These are phyloP conservation scores for Voacanga thouarsii DNA, from an alignment of 257 asterid species.

Conservation along the genomic window DNA sequence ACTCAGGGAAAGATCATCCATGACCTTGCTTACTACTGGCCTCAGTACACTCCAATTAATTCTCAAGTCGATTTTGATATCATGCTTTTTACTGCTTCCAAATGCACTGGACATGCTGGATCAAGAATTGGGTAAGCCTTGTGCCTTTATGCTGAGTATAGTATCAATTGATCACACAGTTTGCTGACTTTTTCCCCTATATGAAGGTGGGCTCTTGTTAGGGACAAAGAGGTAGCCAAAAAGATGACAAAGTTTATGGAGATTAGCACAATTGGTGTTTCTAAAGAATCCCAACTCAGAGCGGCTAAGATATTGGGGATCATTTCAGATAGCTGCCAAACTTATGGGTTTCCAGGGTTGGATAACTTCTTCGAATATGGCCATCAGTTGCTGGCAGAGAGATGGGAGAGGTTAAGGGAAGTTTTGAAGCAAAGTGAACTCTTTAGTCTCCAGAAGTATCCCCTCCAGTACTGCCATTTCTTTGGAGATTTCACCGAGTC, in stretches of 20 bases:
- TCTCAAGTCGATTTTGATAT: slow-evolving; percentile 52
- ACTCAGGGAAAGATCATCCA: slow-evolving; percentile 45
- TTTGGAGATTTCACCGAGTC: slow-evolving; percentile 34
- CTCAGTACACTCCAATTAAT: slow-evolving; percentile 77
- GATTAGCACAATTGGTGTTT: slow-evolving; percentile 76
- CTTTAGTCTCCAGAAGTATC: slow-evolving; percentile 47
- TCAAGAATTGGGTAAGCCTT: slow-evolving; percentile 73
- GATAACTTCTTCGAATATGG: slow-evolving; percentile 51
- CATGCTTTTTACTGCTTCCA: slow-evolving; percentile 84
- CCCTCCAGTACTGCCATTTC: slow-evolving; percentile 52
- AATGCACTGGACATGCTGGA: slow-evolving; percentile 93
- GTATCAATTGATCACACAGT: too few species aligned
- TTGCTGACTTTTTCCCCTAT: not conserved
- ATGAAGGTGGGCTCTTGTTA: slow-evolving; percentile 80
- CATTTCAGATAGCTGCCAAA: slow-evolving; percentile 54
- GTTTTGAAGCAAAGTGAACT: slow-evolving; percentile 24
- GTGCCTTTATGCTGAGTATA: too few species aligned
- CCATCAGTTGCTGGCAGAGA: slow-evolving; percentile 38
- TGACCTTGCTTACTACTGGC: slow-evolving; percentile 92
- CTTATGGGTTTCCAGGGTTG: slow-evolving; percentile 19
- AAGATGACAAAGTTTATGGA: slow-evolving; percentile 75
- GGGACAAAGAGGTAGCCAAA: slow-evolving; percentile 53
- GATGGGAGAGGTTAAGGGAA: slow-evolving; percentile 57
- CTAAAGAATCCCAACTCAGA: slow-evolving; percentile 79
- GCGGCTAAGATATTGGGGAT: slow-evolving; percentile 56